Evolutionary conservation across 2,329 filamentous ascomycete species (phyloP).

Genomic region (Chaetomiaceae sp.): DNA sequence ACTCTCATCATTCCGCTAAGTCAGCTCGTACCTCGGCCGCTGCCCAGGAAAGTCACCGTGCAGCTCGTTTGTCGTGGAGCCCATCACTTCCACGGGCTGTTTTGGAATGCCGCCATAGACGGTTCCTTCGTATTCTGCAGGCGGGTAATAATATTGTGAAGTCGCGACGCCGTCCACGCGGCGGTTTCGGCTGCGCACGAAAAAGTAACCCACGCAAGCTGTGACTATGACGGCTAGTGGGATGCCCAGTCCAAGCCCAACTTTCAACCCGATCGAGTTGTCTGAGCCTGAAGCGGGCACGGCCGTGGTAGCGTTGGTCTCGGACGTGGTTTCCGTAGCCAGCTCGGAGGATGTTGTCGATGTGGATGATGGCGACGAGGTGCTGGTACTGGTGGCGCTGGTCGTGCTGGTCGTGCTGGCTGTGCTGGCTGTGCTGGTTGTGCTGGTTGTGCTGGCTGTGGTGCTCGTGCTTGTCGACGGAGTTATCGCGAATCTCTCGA

Average conservation of each 20-base stretch:
- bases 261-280: conserved; percentile 8
- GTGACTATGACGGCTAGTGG: conserved; percentile 5
- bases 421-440: too few species aligned
- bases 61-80: too few species aligned
- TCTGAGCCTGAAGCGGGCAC: background rate
- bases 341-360: background rate
- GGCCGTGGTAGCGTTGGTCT: background rate
- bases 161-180: too few species aligned
- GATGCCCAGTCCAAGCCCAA: conserved; percentile 18
- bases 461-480: conserved; percentile 2
- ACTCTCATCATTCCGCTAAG: too few species aligned
- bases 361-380: conserved; percentile 3
- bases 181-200: background rate
- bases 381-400: conserved; percentile 1
- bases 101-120: too few species aligned
- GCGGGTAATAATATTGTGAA: too few species aligned
- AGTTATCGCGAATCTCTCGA: background rate
- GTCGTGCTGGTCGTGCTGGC: too few species aligned
- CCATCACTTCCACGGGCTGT: too few species aligned
- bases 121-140: too few species aligned
- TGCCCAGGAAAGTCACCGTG: too few species aligned
- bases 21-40: too few species aligned
- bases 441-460: too few species aligned
- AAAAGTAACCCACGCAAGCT: conserved; percentile 2
- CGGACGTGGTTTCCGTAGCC: background rate